Percentiles rank a stretch among this genome's conserved stretches.
Evolutionary conservation across 192 early-diverging fungal species (phyloP).

Genomic region (Fimicolochytrium jonesii): DNA sequence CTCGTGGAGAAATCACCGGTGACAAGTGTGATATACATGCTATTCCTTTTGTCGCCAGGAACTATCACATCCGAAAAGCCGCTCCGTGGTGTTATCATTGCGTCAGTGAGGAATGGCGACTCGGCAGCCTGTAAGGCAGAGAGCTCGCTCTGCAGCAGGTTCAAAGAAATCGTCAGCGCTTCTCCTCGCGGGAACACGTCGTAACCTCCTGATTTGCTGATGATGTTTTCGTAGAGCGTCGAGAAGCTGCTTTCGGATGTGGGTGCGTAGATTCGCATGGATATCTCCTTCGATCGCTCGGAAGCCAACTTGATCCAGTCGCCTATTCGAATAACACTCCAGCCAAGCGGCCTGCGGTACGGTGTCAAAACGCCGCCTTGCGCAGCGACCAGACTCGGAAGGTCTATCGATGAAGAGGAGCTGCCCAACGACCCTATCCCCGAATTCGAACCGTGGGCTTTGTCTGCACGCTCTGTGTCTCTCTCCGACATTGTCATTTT

Average conservation of each 20-base stretch:
- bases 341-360: slow-evolving; percentile 59
- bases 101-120: slow-evolving; percentile 36
- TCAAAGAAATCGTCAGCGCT: slow-evolving; percentile 36
- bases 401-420: slow-evolving; percentile 6
- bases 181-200: slow-evolving; percentile 40
- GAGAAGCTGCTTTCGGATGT: slow-evolving; percentile 46
- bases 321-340: slow-evolving; percentile 51
- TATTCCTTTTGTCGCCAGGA: slow-evolving; percentile 45
- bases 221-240: slow-evolving; percentile 53
- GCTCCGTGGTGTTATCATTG: slow-evolving; percentile 46
- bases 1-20: slow-evolving; percentile 54
- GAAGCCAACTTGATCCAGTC: slow-evolving; percentile 32
- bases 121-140: slow-evolving; percentile 35
- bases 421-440: slow-evolving; percentile 6
- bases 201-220: slow-evolving; percentile 44
- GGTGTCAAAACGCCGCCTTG: not conserved
- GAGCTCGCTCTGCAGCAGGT: slow-evolving; percentile 1
- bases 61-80: slow-evolving; percentile 54
- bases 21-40: slow-evolving; percentile 55
- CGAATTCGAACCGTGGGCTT: slow-evolving; percentile 19
- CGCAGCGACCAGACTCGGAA: not conserved
- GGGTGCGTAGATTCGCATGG: slow-evolving; percentile 52
- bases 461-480: slow-evolving; percentile 29
- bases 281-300: slow-evolving; percentile 24
- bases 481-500: slow-evolving; percentile 57